A percentile compares a stretch with the other conserved stretches of the same genome.
These are phyloP conservation scores for Populus ilicifolia DNA, from an alignment of 345 rosid genomes.

Conservation along the genomic window DNA sequence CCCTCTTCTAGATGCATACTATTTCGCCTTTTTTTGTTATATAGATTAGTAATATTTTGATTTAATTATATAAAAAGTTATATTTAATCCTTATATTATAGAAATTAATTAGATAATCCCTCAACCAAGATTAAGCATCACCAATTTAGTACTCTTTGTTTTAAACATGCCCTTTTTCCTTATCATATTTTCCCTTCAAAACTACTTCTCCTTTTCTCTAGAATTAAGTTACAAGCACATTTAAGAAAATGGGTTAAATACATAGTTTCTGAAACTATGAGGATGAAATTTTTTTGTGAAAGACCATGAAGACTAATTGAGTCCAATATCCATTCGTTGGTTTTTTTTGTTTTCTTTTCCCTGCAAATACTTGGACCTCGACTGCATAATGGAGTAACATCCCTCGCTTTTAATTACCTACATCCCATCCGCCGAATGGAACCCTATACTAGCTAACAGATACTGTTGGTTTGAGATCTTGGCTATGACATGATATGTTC, in stretches of 20 bases:
- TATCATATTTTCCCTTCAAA: no score
- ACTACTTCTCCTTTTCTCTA: no score
- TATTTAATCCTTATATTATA: no score
- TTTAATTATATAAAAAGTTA: not conserved
- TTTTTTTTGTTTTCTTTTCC: no score
- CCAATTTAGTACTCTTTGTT: no score
- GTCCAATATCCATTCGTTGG: not conserved
- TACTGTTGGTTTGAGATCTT: not conserved
- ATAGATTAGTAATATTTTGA: not conserved
- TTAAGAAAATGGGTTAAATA: not conserved
- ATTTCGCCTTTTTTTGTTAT: not conserved
- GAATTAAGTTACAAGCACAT: no score
- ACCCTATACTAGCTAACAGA: not conserved
- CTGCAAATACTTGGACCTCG: no score
- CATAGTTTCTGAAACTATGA: not conserved
- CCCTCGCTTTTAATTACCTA: no score
- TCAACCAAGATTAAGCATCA: no score
- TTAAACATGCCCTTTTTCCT: no score
- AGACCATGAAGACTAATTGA: not conserved
- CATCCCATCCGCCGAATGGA: not conserved
- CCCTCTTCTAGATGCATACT: conserved; percentile 6
- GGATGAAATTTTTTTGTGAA: not conserved
- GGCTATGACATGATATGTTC: not conserved
- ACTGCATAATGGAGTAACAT: no score
- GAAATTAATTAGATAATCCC: no score